phyloP scores from a whole-genome alignment of 345 rosid genomes.

The Salix brachista region DNA sequence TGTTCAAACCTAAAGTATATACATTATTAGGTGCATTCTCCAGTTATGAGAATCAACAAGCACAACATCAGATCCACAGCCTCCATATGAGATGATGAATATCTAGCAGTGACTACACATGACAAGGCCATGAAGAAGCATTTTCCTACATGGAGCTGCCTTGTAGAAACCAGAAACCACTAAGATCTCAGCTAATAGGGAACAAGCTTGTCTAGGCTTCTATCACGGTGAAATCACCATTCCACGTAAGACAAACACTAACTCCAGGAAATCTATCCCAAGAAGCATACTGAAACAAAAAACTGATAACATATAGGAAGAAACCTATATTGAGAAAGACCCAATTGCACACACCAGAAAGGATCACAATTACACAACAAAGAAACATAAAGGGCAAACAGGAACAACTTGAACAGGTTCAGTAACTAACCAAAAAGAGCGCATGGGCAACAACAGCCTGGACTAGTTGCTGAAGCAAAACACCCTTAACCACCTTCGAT shows the following conservation, averaged over 20 bases:
- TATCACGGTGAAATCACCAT: no score
- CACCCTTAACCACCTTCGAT: slow-evolving; percentile 49
- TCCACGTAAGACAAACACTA: no score
- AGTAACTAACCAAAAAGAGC: slow-evolving; percentile 51
- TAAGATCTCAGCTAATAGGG: neutral
- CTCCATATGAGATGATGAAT: neutral
- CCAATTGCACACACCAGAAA: neutral
- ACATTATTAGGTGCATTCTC: no score
- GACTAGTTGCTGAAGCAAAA: slow-evolving; percentile 64
- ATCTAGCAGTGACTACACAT: neutral
- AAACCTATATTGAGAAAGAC: neutral
- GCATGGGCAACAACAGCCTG: slow-evolving; percentile 61
- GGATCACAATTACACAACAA: slow-evolving; percentile 5
- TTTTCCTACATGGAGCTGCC: neutral
- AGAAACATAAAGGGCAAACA: neutral
- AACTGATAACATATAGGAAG: neutral
- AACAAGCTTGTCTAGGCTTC: no score
- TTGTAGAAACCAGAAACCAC: neutral
- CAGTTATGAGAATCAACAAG: no score
- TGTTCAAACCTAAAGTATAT: no score
- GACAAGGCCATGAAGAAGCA: neutral
- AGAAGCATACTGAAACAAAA: neutral
- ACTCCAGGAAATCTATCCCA: neutral
- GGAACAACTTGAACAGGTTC: neutral
- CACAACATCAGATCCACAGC: neutral